phyloP scores from a whole-genome alignment of 805 yeast species.

The Myxozyma geophila region DNA sequence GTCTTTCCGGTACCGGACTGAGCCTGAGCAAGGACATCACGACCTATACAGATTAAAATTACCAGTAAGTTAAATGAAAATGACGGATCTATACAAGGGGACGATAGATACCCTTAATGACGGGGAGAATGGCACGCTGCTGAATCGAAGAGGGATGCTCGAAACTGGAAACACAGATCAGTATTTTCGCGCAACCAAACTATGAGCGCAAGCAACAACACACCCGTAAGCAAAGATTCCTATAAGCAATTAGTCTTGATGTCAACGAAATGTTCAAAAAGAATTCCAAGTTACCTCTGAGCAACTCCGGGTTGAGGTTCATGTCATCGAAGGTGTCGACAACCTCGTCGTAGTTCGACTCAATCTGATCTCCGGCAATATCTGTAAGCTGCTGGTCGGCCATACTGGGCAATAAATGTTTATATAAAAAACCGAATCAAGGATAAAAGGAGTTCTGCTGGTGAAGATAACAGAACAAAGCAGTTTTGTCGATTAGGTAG shows the following conservation, averaged over 20 bases:
- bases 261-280: not conserved
- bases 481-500: no score
- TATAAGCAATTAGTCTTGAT: not conserved
- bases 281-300: slow-evolving; percentile 55
- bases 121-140: slow-evolving; percentile 94
- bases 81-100: not conserved
- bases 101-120: slow-evolving; percentile 67
- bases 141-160: slow-evolving; percentile 97
- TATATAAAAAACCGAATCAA: not conserved
- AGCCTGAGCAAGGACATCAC: slow-evolving; percentile 97
- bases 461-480: not conserved
- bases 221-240: slow-evolving; percentile 39
- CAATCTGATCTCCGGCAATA: slow-evolving; percentile 53
- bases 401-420: slow-evolving; percentile 23
- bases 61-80: not conserved
- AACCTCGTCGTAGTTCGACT: slow-evolving; percentile 95
- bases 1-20: slow-evolving; percentile 99
- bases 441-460: not conserved
- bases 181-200: not conserved
- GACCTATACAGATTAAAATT: slow-evolving; percentile 39
- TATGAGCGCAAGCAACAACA: not conserved
- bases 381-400: slow-evolving; percentile 35
- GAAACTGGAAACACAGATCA: slow-evolving; percentile 59
- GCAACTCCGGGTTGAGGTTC: slow-evolving; percentile 70
- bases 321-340: slow-evolving; percentile 73